These are phyloP conservation scores for Globomyces pollinis-pini DNA, from an alignment of 192 early-diverging fungal genomes.

Conservation along the genomic window DNA sequence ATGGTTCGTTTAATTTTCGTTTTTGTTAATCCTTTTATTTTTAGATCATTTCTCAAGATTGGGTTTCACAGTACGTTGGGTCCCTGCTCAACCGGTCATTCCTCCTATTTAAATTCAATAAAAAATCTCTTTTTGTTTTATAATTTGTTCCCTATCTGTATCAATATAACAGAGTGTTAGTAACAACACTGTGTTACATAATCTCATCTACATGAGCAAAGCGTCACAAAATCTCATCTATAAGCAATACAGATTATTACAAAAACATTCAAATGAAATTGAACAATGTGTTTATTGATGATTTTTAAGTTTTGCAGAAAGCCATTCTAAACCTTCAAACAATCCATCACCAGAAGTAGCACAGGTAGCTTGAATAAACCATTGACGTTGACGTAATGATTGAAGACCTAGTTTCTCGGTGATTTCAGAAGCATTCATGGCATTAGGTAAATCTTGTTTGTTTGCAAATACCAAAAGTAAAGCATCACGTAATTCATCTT, in stretches of 20 bases:
- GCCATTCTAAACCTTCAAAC: constrained; percentile 95
- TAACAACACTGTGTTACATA: too few relatives aligned
- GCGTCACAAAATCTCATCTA: too few relatives aligned
- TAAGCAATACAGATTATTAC: too few relatives aligned
- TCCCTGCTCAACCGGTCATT: background rate
- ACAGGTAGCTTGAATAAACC: constrained; percentile 93
- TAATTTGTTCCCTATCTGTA: background rate
- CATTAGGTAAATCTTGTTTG: constrained; percentile 98
- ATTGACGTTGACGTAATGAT: constrained; percentile 69
- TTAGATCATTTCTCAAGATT: background rate
- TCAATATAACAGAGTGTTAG: too few relatives aligned
- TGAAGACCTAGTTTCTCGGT: constrained; percentile 89
- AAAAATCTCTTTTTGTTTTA: background rate
- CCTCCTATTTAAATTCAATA: background rate
- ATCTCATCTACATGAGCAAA: too few relatives aligned
- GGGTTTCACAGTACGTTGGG: background rate
- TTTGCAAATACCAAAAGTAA: constrained; percentile 93
- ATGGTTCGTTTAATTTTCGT: too few relatives aligned
- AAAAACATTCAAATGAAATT: too few relatives aligned
- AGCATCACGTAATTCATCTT: constrained; percentile 90
- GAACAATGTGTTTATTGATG: too few relatives aligned
- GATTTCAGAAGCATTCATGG: constrained; percentile 90
- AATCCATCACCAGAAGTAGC: constrained; percentile 92
- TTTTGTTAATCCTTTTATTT: too few relatives aligned
- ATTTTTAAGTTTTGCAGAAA: background rate